Evolutionary conservation across 2,329 filamentous ascomycete species (phyloP), one percentile per base, ranked within the genome.

Genomic region (Penicillium brevicompactum): DNA sequence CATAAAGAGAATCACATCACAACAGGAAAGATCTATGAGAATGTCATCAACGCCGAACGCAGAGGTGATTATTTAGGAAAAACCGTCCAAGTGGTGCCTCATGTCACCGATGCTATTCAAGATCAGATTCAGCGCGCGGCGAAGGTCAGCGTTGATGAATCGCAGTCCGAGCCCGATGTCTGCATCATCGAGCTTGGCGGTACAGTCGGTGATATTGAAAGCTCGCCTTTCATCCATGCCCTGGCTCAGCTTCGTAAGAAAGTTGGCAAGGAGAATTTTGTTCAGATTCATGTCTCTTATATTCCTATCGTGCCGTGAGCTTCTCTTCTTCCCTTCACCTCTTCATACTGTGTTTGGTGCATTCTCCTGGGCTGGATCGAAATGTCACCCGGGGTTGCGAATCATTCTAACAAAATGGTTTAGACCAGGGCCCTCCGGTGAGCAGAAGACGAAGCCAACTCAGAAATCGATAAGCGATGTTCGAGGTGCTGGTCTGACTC

Each of bases 371-470:
- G 24, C 24, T 27, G 8, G 8, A 34, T 34, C 32, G 14, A 34
- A 34, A 11, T 34, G 4, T 10, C 5, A 34, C 11, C 24, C 31
- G 31, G 31, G 31, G 7, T 34, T 34, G n/a, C 8, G 37, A 8
- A 6, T 4, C 5, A n/a, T 38, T 5, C 37, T 38, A 14, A 38
- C 37, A 4, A n/a, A 16, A n/a, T 5, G 16, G 1, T 2, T 7
- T 30, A 51, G 49, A 3, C 40, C 41, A 6, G 49, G 49, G 30
- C 5, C 31, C 13, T 44, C 63, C 14, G 83, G 84, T 32, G 88
- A 97, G 80, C 87, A 96, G 75, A 97, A 97, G 84, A 97, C 92
- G 9, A 97, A 97, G 79, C 94, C 94, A 0, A 99, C 94, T 0
- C 94, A 99, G 74, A 86, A 91, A 67, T 91, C 93, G 24, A 91